Percentiles rank a stretch among this genome's conserved stretches.
phyloP scores from a whole-genome alignment of 2,329 filamentous ascomycete species.

The Xylariaceae sp. region DNA sequence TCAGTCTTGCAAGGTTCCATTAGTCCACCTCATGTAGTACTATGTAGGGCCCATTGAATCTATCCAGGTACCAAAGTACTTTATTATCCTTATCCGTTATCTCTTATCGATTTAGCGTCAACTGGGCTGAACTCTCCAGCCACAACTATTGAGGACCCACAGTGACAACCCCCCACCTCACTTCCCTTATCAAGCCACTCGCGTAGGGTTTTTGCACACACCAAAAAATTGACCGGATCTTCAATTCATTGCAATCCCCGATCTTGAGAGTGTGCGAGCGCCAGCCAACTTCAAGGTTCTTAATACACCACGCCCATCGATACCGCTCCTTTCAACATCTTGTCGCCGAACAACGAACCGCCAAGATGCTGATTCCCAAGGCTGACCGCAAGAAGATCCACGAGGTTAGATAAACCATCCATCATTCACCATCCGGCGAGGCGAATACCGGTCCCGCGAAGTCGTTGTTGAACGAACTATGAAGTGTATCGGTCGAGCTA shows the following conservation, averaged over 20 bases:
- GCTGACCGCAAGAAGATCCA: conserved; percentile 99
- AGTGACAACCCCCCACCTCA: conserved; percentile 27
- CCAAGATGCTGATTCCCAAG: conserved; percentile 98
- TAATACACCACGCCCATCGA: conserved; percentile 40
- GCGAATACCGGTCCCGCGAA: conserved; percentile 20
- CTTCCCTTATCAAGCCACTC: conserved; percentile 35
- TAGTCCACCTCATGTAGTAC: not conserved
- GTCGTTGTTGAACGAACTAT: conserved; percentile 1
- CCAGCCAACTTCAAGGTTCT: conserved; percentile 27
- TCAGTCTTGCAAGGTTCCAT: not conserved
- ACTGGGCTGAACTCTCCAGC: conserved; percentile 17
- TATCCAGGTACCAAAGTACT: not conserved
- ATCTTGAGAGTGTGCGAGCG: conserved; percentile 30
- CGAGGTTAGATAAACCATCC: conserved; percentile 59
- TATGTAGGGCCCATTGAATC: not conserved
- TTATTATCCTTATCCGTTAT: conserved; percentile 11
- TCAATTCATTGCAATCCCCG: conserved; percentile 38
- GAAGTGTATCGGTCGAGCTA: conserved; percentile 30
- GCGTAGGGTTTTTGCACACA: conserved; percentile 45
- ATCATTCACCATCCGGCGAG: conserved; percentile 4
- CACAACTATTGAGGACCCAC: conserved; percentile 23
- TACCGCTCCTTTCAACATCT: conserved; percentile 58
- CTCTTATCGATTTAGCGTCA: too few species aligned
- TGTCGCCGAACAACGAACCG: conserved; percentile 52
- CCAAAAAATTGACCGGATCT: conserved; percentile 41